phyloP scores from a whole-genome alignment of 345 rosid genomes.

The Pistacia vera region DNA sequence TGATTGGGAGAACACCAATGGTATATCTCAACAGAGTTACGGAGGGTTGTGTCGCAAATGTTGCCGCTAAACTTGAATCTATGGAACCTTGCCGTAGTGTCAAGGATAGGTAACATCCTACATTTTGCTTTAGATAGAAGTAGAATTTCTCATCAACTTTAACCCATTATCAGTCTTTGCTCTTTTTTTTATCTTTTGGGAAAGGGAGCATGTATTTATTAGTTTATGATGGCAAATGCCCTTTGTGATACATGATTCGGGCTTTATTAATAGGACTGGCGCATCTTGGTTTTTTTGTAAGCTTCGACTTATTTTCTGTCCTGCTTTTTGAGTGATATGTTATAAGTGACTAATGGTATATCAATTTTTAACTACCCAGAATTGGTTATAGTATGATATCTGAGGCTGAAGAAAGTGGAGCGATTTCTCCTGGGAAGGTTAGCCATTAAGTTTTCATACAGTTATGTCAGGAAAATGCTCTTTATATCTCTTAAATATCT shows the following conservation, averaged over 20 bases:
- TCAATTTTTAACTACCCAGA: slow-evolving; percentile 41
- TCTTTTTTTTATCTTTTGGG: neutral
- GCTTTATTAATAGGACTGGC: neutral
- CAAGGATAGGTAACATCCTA: slow-evolving; percentile 66
- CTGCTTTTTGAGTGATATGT: neutral
- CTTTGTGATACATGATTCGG: neutral
- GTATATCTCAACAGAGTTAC: slow-evolving; percentile 87
- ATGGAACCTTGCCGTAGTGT: slow-evolving; percentile 97
- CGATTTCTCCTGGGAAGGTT: slow-evolving; percentile 80
- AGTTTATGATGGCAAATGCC: neutral
- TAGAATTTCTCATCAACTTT: no score
- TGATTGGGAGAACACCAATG: slow-evolving; percentile 94
- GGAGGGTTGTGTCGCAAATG: slow-evolving; percentile 68
- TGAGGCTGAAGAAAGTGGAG: slow-evolving; percentile 86
- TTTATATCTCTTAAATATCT: slow-evolving; percentile 4
- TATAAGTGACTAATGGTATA: slow-evolving; percentile 13
- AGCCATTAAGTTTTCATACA: slow-evolving; percentile 13
- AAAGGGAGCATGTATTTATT: neutral
- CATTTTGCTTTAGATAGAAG: no score
- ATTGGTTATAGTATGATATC: slow-evolving; percentile 81
- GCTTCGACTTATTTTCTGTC: neutral
- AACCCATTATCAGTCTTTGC: neutral
- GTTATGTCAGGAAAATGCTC: neutral
- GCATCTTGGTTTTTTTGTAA: neutral
- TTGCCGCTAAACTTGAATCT: slow-evolving; percentile 97